phyloP scores from a whole-genome alignment of 2,329 filamentous ascomycete genomes.

The Sarocladium kiliense region DNA sequence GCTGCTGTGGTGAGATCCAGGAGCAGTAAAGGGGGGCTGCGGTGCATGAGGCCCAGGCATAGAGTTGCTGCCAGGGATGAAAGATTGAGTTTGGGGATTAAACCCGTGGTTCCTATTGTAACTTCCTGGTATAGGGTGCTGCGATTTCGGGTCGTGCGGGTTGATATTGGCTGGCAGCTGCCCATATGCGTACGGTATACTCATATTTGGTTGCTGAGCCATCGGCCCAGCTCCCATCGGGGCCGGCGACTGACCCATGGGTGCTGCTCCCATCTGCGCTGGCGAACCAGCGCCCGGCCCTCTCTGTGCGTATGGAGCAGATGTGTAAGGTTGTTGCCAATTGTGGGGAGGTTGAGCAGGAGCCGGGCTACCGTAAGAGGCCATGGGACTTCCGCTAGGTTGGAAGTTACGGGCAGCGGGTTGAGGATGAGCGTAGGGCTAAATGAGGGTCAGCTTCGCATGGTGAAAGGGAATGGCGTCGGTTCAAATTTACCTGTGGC shows the following conservation, averaged over 20 bases:
- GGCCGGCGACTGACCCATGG: conserved; percentile 19
- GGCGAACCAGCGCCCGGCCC: neutral
- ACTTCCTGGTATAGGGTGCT: conserved; percentile 80
- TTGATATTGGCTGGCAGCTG: conserved; percentile 68
- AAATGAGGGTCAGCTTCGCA: neutral
- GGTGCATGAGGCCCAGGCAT: conserved; percentile 44
- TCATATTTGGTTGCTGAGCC: conserved; percentile 24
- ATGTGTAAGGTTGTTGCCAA: conserved; percentile 33
- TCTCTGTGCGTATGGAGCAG: conserved; percentile 24
- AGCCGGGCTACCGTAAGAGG: conserved; percentile 29
- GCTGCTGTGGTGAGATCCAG: conserved; percentile 46
- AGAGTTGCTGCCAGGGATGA: conserved; percentile 61
- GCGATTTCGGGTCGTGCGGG: conserved; percentile 66
- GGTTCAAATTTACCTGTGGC: conserved; percentile 43
- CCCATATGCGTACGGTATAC: conserved; percentile 67
- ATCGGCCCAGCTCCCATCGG: conserved; percentile 20
- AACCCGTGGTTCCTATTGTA: conserved; percentile 76
- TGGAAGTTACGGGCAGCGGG: neutral
- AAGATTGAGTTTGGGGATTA: conserved; percentile 91
- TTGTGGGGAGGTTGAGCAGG: conserved; percentile 23
- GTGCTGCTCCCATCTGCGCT: conserved; percentile 17
- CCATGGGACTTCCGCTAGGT: conserved; percentile 27
- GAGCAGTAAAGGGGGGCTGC: conserved; percentile 42
- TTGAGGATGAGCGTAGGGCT: neutral
- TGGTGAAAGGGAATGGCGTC: too few relatives aligned